Base-by-base conservation (phyloP, 179 eudicot genomes). In the Actinidia chinensis region DNA sequence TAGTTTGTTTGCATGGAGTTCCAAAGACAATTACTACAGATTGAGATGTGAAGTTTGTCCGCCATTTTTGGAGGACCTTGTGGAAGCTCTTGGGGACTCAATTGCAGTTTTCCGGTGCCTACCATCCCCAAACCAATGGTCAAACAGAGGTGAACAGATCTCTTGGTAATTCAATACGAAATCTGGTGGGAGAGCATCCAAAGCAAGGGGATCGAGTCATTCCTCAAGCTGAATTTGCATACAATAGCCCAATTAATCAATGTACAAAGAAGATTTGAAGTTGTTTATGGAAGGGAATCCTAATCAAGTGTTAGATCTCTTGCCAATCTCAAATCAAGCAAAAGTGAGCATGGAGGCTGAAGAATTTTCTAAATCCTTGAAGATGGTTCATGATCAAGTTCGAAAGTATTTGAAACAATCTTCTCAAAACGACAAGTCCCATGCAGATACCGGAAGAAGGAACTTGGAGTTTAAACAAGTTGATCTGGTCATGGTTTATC, bases 1-100 rank as follows among this genome's bases (percentile, higher is more conserved):
- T 68, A 3, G 33, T 68, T 68, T 13, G 17, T 42, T n/a, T 68
- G 5, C 72, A 68, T 68, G 52, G 52, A 42, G 51, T 44, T 68
- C 51, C 52, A 42, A 60, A 44, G 51, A 42, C 72, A 4, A 68
- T 68, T 68, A 68, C 52, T 68, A 43, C 6, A 20, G 2, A 68
- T 44, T 15, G 52, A 6, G 51, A 68, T 20, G 52, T 44, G 8
- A 18, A 44, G 7, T 68, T 43, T 20, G 28, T 44, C 17, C 17
- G 71, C 42, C 71, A 66, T 18, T 66, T 40, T 42, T 63, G 43
- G 65, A 60, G 65, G 42, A 68, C 72, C 13, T 44, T 20, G 42
- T 68, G 52, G 54, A 68, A 68, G 52, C n/a, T 68, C 5, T 43
- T 67, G 36, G 52, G 42, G 8, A 68, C 72, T 44, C 8, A 5